These are phyloP conservation scores for Aspergillus melleus DNA, from an alignment of 2,329 filamentous ascomycete genomes.

Conservation along the genomic window DNA sequence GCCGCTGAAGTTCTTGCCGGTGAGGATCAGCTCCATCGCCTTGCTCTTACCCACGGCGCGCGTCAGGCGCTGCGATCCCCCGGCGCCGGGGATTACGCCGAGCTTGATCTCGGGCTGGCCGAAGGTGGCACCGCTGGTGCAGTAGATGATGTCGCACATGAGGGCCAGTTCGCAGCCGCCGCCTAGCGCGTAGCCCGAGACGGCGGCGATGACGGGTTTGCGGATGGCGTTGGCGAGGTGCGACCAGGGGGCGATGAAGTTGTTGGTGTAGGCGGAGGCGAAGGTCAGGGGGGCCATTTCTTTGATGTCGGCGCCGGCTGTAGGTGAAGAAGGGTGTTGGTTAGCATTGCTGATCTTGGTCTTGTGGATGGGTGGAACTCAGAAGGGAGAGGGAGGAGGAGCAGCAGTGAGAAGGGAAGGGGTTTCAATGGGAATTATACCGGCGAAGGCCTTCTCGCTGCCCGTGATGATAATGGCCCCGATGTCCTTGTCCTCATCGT, in stretches of 20 bases:
- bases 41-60: slow-evolving; percentile 78
- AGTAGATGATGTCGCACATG: slow-evolving; percentile 97
- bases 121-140: slow-evolving; percentile 80
- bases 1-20: slow-evolving; percentile 79
- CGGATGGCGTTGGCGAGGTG: slow-evolving; percentile 79
- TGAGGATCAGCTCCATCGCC: slow-evolving; percentile 90
- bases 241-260: slow-evolving; percentile 97
- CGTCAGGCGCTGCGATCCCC: slow-evolving; percentile 85
- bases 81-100: slow-evolving; percentile 86
- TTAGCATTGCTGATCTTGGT: neutral
- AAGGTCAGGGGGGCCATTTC: slow-evolving; percentile 96
- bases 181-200: slow-evolving; percentile 91
- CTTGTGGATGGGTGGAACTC: neutral
- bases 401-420: neutral
- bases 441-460: slow-evolving; percentile 82
- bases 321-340: neutral
- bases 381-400: neutral
- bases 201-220: slow-evolving; percentile 91
- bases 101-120: slow-evolving; percentile 97
- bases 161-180: slow-evolving; percentile 95
- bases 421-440: slow-evolving; percentile 28
- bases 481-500: slow-evolving; percentile 69
- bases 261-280: slow-evolving; percentile 77
- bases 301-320: slow-evolving; percentile 94
- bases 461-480: slow-evolving; percentile 83